Conservation (phyloP, 495 filamentous ascomycete genomes). For the Margaritispora aquatica region DNA sequence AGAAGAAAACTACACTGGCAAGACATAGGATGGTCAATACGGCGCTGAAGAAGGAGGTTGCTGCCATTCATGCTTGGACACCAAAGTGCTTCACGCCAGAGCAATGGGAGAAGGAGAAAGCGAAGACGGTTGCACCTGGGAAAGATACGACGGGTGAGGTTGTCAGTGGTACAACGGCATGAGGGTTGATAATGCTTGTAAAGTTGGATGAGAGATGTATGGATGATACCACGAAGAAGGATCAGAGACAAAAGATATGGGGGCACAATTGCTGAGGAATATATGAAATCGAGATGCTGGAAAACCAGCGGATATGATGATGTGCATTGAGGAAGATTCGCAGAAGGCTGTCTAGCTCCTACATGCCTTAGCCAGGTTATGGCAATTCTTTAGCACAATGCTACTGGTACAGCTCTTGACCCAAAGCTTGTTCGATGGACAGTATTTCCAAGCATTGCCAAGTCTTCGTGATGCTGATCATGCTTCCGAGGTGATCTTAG, state of each 20-base stretch:
- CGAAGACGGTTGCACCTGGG: conserved; percentile 20
- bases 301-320: background rate
- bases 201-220: background rate
- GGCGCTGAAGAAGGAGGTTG: conserved; percentile 85
- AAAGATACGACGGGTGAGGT: conserved; percentile 22
- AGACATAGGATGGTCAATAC: conserved; percentile 86
- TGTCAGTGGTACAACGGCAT: conserved; percentile 19
- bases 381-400: too few species aligned
- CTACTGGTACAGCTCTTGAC: too few species aligned
- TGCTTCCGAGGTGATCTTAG: too few species aligned
- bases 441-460: too few species aligned
- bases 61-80: conserved; percentile 96
- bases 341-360: too few species aligned
- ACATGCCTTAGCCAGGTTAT: too few species aligned
- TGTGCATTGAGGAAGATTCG: too few species aligned
- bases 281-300: background rate
- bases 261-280: background rate
- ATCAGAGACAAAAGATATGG: too few species aligned
- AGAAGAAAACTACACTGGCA: conserved; percentile 79
- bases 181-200: conserved; percentile 1
- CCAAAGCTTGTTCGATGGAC: too few species aligned
- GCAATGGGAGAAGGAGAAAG: conserved; percentile 75
- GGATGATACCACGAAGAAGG: background rate
- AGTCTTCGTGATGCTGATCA: too few species aligned
- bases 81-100: conserved; percentile 94